These are phyloP conservation scores for Hibiscus tridactylites DNA, from an alignment of 345 rosid genomes.

Conservation along the genomic window DNA sequence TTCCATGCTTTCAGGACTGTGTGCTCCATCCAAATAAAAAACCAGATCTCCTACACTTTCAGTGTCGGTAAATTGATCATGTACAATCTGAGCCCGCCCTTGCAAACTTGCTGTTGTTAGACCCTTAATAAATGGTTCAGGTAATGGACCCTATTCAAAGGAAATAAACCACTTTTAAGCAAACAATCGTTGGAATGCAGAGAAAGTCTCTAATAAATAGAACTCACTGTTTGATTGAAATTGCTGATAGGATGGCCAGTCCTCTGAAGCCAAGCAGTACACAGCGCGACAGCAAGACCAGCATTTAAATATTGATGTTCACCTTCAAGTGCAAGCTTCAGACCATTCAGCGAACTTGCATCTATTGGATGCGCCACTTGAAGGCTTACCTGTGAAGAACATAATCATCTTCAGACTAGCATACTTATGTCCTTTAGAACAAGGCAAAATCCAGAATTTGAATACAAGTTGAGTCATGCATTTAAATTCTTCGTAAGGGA, in stretches of 20 bases:
- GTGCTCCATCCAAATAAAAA: slow-evolving; percentile 96
- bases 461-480: slow-evolving; percentile 4
- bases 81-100: slow-evolving; percentile 92
- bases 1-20: slow-evolving; percentile 97
- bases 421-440: background rate
- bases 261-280: slow-evolving; percentile 72
- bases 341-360: slow-evolving; percentile 47
- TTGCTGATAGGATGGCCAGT: slow-evolving; percentile 48
- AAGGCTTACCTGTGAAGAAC: slow-evolving; percentile 59
- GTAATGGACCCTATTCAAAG: slow-evolving; percentile 50
- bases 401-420: slow-evolving; percentile 4
- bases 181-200: background rate
- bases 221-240: slow-evolving; percentile 49
- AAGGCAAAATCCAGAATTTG: background rate
- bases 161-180: slow-evolving; percentile 6
- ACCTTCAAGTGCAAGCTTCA: slow-evolving; percentile 81
- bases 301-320: slow-evolving; percentile 93
- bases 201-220: background rate
- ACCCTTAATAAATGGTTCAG: slow-evolving; percentile 80
- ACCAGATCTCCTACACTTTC: slow-evolving; percentile 51
- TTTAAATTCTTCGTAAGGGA: background rate
- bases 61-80: slow-evolving; percentile 39
- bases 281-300: slow-evolving; percentile 75
- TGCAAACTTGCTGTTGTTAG: slow-evolving; percentile 71
- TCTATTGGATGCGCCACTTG: slow-evolving; percentile 59